A percentile compares a stretch with the other conserved stretches of the same genome.
Conservation (phyloP, 352 stramenopile species). For the Globisporangium abappressorium region DNA sequence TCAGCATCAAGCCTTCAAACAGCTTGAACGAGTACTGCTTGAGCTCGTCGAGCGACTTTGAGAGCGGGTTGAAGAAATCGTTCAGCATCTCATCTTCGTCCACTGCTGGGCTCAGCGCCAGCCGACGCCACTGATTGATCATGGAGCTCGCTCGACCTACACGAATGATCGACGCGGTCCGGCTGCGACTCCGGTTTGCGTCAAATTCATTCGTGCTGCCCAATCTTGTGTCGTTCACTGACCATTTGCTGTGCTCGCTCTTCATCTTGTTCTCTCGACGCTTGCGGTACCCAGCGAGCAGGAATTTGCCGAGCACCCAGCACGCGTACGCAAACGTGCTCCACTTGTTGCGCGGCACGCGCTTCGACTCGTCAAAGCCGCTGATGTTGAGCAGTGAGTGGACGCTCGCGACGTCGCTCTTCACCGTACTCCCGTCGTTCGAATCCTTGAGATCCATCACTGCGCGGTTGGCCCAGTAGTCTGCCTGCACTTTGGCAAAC, state of each 20-base stretch:
- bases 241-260: constrained; percentile 11
- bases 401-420: constrained; percentile 60
- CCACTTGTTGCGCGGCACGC: constrained; percentile 67
- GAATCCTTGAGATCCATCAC: constrained; percentile 26
- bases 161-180: constrained; percentile 40
- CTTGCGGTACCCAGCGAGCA: constrained; percentile 28
- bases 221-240: constrained; percentile 5
- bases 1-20: constrained; percentile 56
- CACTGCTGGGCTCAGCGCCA: constrained; percentile 40
- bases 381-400: constrained; percentile 62
- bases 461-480: constrained; percentile 69
- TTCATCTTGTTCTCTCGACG: constrained; percentile 14
- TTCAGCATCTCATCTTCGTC: constrained; percentile 44
- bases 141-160: constrained; percentile 44
- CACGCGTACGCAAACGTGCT: constrained; percentile 74
- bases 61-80: constrained; percentile 59
- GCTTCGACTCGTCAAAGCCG: constrained; percentile 65
- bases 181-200: constrained; percentile 27
- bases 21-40: constrained; percentile 57
- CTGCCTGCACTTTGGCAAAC: constrained; percentile 75
- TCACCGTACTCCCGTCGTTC: constrained; percentile 31
- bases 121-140: constrained; percentile 57
- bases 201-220: constrained; percentile 15
- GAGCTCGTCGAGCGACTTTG: constrained; percentile 52
- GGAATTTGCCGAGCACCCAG: constrained; percentile 57